Percentiles rank a stretch among this genome's conserved stretches.
phyloP scores from a whole-genome alignment of 352 stramenopile species.

The Pythium brassicae region DNA sequence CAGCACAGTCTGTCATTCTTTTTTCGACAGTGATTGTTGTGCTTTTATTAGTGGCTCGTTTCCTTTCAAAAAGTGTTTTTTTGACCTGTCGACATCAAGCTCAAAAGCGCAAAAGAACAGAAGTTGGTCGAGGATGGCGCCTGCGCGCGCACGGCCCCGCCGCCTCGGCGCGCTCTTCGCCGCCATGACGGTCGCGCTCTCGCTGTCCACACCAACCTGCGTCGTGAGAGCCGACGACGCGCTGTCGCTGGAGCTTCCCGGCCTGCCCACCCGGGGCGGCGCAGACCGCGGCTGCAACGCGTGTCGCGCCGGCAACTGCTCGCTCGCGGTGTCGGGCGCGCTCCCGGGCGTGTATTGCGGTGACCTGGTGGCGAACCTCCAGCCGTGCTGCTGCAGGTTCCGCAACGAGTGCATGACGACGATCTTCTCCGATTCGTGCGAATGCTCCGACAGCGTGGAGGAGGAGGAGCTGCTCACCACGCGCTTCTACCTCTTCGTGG shows the following conservation, averaged over 20 bases:
- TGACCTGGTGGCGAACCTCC: slow-evolving; percentile 55
- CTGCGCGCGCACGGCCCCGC: neutral
- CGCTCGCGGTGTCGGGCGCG: slow-evolving; percentile 45
- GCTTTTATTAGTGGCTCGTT: no score
- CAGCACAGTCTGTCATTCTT: no score
- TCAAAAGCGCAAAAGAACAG: neutral
- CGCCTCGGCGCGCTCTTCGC: neutral
- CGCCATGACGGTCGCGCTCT: neutral
- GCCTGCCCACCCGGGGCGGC: neutral
- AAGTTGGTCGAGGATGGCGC: neutral
- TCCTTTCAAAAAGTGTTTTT: no score
- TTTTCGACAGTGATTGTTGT: no score
- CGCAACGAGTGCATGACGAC: slow-evolving; percentile 76
- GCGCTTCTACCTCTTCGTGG: slow-evolving; percentile 68
- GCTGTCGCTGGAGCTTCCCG: neutral
- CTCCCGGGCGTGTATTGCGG: slow-evolving; percentile 61
- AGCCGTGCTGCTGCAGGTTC: slow-evolving; percentile 71
- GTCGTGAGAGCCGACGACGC: neutral
- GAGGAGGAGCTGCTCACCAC: slow-evolving; percentile 62
- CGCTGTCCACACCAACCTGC: neutral
- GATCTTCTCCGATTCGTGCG: slow-evolving; percentile 65
- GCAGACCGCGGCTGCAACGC: slow-evolving; percentile 45
- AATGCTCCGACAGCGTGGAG: slow-evolving; percentile 57
- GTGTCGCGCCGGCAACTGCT: slow-evolving; percentile 65
- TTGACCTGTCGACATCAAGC: neutral